Evolutionary conservation across 805 yeast genomes (phyloP).

Genomic region (Suhomyces kilbournensis): DNA sequence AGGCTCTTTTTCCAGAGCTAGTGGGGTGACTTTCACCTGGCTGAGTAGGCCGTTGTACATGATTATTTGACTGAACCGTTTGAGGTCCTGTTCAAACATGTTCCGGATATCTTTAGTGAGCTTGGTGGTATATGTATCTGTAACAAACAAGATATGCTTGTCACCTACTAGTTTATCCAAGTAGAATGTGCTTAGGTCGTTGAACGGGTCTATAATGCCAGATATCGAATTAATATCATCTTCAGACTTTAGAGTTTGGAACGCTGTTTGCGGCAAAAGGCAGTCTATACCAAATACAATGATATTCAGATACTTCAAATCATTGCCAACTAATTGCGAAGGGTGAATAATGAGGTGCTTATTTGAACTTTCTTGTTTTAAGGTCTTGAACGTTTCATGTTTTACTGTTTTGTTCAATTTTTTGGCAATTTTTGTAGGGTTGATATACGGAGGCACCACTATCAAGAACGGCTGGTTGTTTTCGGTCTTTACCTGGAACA

Average conservation of each 20-base stretch:
- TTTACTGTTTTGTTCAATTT: not conserved
- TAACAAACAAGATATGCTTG: conserved; percentile 16
- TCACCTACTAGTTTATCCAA: conserved; percentile 14
- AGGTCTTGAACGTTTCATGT: not conserved
- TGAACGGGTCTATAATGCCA: conserved; percentile 19
- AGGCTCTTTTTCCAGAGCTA: not conserved
- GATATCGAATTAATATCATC: not conserved
- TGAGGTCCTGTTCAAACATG: conserved; percentile 7
- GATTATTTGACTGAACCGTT: conserved; percentile 15
- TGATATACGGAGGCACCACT: conserved; percentile 16
- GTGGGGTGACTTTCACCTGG: not conserved
- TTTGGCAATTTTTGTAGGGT: conserved; percentile 2
- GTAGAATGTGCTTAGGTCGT: conserved; percentile 18
- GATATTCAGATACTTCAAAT: conserved; percentile 9
- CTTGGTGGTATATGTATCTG: conserved; percentile 5
- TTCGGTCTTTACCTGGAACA: conserved; percentile 4
- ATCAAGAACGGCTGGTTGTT: conserved; percentile 11
- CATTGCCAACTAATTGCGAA: conserved; percentile 14
- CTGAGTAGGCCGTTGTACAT: conserved; percentile 11
- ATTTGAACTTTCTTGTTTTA: not conserved
- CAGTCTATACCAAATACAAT: conserved; percentile 19
- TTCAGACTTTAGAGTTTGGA: not conserved
- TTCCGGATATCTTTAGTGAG: not conserved
- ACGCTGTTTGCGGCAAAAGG: conserved; percentile 21
- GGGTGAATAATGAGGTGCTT: conserved; percentile 8